A percentile compares a stretch with the other conserved stretches of the same genome.
These are phyloP conservation scores for Chrysoporthe cubensis DNA, from an alignment of 2,329 filamentous ascomycete species.

Conservation along the genomic window DNA sequence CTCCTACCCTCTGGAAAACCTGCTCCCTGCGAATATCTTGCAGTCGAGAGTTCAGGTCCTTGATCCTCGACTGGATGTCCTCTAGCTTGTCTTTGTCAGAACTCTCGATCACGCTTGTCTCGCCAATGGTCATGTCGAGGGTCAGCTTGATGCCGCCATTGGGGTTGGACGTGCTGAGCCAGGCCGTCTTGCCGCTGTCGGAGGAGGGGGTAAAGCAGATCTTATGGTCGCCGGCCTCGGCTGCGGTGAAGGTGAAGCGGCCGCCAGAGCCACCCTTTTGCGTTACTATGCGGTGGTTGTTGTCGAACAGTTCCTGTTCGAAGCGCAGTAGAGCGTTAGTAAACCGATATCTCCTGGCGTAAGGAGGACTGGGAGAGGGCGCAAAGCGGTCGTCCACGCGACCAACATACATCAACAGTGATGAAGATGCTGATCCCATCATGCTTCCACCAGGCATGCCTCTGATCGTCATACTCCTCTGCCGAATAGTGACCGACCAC, in stretches of 20 bases:
- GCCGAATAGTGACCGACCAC: constrained; percentile 92
- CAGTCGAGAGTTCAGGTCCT: constrained; percentile 85
- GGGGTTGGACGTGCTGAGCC: constrained; percentile 67
- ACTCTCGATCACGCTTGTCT: constrained; percentile 91
- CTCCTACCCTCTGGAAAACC: constrained; percentile 84
- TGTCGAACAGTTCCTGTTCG: constrained; percentile 84
- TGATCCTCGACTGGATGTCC: constrained; percentile 85
- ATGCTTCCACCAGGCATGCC: constrained; percentile 71
- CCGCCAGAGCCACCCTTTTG: constrained; percentile 77
- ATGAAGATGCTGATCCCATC: constrained; percentile 82
- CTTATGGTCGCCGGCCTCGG: constrained; percentile 92
- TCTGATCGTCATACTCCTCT: constrained; percentile 78
- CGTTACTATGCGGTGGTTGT: constrained; percentile 93
- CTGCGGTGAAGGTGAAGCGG: constrained; percentile 93
- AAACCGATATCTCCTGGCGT: neutral
- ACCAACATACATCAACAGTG: constrained; percentile 75
- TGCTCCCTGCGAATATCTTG: constrained; percentile 92
- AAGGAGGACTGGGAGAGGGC: neutral
- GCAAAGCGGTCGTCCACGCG: neutral
- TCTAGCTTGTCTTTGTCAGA: constrained; percentile 91
- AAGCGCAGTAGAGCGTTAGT: constrained; percentile 14
- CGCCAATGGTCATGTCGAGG: constrained; percentile 90
- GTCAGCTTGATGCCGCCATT: constrained; percentile 82
- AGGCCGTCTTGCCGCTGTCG: constrained; percentile 68
- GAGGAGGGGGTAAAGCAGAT: constrained; percentile 91